Conservation (phyloP, 768 basidiomycete species). For the Grammothele lineata region DNA sequence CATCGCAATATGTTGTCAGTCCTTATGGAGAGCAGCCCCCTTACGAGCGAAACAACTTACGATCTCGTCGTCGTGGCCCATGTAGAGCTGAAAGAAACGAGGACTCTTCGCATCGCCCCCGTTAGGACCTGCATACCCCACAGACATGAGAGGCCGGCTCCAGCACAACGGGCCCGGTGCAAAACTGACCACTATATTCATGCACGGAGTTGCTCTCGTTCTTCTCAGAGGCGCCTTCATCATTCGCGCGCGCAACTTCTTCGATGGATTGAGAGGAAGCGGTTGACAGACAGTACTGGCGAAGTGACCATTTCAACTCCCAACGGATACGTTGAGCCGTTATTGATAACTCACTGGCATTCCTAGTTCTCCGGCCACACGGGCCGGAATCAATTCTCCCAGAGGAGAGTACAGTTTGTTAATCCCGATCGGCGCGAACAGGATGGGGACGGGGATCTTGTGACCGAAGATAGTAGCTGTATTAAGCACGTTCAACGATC, state of each 20-base stretch:
- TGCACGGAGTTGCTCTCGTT: conserved; percentile 37
- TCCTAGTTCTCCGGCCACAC: conserved; percentile 44
- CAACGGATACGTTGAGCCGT: not conserved
- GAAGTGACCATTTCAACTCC: not conserved
- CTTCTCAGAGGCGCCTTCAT: conserved; percentile 32
- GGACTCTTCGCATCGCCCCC: conserved; percentile 34
- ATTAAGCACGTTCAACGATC: no score
- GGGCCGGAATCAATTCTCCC: conserved; percentile 45
- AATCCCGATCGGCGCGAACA: conserved; percentile 55
- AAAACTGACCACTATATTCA: conserved; percentile 24
- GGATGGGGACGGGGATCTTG: conserved; percentile 45
- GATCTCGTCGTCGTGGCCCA: conserved; percentile 50
- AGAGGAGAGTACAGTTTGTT: conserved; percentile 43
- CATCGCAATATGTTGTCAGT: not conserved
- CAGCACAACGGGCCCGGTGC: not conserved
- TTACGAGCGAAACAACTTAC: conserved; percentile 25
- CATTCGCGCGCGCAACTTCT: conserved; percentile 46
- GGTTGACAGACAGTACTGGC: conserved; percentile 47
- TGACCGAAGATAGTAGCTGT: conserved; percentile 43
- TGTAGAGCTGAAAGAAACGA: conserved; percentile 54
- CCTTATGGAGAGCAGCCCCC: no score
- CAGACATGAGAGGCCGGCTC: no score
- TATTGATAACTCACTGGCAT: conserved; percentile 31
- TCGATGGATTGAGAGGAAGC: conserved; percentile 48
- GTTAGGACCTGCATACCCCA: conserved; percentile 17